A percentile compares a stretch with the other conserved stretches of the same genome.
Conservation (phyloP, 805 yeast species). For the Phaffomyces thermotolerans region DNA sequence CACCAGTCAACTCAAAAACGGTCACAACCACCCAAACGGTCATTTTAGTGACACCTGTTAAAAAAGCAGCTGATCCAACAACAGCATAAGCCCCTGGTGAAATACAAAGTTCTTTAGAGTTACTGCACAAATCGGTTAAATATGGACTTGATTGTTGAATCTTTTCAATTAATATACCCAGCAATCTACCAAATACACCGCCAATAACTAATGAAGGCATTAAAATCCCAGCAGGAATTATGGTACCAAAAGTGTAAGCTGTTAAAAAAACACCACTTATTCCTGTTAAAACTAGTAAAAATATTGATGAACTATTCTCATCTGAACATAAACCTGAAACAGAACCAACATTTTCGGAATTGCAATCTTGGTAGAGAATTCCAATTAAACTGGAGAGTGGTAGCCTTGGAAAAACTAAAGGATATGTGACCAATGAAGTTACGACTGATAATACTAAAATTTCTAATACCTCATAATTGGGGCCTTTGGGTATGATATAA, state of each 20-base stretch:
- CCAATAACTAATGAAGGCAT: conserved; percentile 61
- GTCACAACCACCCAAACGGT: conserved; percentile 77
- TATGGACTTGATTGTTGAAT: conserved; percentile 34
- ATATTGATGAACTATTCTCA: conserved; percentile 4
- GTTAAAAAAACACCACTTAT: conserved; percentile 53
- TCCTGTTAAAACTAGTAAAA: conserved; percentile 15
- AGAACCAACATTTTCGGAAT: conserved; percentile 15
- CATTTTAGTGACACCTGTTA: conserved; percentile 75
- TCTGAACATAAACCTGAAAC: conserved; percentile 23
- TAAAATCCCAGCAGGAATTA: conserved; percentile 61
- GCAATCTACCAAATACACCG: conserved; percentile 48
- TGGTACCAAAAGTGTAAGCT: conserved; percentile 61
- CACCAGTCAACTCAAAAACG: conserved; percentile 80
- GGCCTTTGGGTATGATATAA: conserved; percentile 14
- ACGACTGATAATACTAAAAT: conserved; percentile 39
- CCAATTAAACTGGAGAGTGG: conserved; percentile 51
- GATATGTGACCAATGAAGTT: conserved; percentile 51
- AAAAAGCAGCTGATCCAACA: conserved; percentile 79
- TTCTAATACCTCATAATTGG: conserved; percentile 38
- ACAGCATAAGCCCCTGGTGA: conserved; percentile 87
- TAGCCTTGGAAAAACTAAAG: conserved; percentile 43
- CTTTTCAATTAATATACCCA: conserved; percentile 45
- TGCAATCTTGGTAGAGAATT: conserved; percentile 67
- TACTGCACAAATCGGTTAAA: conserved; percentile 32
- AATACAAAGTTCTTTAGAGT: conserved; percentile 46